Conservation (phyloP, 163 green algal genomes). For the Volvox carteri region DNA sequence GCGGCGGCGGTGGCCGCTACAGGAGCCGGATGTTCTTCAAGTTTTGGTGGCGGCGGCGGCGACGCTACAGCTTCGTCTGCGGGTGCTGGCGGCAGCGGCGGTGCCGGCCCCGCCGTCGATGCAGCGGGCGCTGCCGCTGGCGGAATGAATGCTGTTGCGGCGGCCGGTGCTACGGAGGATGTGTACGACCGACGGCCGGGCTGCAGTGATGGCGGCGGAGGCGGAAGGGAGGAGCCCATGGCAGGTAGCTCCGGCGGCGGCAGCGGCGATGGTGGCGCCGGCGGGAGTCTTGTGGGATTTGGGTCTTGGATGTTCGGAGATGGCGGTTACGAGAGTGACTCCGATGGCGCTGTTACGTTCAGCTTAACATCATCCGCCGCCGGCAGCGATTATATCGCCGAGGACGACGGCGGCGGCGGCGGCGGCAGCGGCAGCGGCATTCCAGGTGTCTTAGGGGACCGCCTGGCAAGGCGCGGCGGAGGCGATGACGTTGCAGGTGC, state of each 20-base stretch:
- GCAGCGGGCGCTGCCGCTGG: not conserved
- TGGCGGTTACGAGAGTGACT: not conserved
- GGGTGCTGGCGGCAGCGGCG: not conserved
- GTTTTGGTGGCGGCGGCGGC: not conserved
- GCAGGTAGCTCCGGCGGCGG: too few relatives aligned
- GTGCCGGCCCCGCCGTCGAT: too few relatives aligned
- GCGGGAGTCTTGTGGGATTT: not conserved
- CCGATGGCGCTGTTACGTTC: slow-evolving; percentile 10
- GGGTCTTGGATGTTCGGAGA: slow-evolving; percentile 13
- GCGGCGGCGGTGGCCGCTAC: too few relatives aligned
- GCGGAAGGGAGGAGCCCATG: too few relatives aligned
- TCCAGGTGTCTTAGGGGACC: not conserved
- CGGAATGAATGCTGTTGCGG: not conserved
- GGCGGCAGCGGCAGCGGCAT: not conserved
- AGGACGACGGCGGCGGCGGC: not conserved
- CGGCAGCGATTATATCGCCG: not conserved
- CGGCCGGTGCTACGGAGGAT: not conserved
- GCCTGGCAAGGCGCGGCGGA: not conserved
- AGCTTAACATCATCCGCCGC: not conserved
- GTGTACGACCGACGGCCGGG: not conserved
- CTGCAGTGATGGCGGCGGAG: not conserved
- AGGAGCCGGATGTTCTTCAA: not conserved
- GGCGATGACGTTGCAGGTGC: not conserved
- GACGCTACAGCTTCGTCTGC: not conserved
- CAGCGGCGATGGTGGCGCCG: not conserved